Evolutionary conservation across 106 monocot species (phyloP).

Genomic region (Allium cepa): DNA sequence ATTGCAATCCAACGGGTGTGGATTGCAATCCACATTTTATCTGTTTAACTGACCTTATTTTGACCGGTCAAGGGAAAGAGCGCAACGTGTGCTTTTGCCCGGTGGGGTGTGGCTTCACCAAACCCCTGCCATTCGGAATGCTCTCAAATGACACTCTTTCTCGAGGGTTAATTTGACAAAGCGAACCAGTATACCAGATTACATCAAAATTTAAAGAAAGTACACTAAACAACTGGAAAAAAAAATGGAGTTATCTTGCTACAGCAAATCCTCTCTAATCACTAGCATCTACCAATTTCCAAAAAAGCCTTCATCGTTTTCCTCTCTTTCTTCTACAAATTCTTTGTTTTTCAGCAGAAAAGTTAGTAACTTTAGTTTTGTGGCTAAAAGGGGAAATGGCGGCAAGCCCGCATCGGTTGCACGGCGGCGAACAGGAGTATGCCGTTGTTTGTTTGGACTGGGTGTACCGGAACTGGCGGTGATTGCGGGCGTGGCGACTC

Average conservation of each 20-base stretch:
- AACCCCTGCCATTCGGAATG: too few species aligned
- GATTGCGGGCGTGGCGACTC: constrained; percentile 84
- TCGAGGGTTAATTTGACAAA: too few species aligned
- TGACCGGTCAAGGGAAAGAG: too few species aligned
- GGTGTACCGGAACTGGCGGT: constrained; percentile 90
- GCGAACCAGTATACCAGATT: too few species aligned
- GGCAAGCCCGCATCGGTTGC: constrained; percentile 7
- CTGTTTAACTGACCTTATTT: too few species aligned
- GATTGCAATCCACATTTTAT: too few species aligned
- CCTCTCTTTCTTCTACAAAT: constrained; percentile 13
- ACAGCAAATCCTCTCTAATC: constrained; percentile 12
- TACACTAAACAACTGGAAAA: neutral
- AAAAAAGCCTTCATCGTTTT: neutral
- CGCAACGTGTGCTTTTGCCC: too few species aligned
- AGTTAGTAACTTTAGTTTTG: neutral
- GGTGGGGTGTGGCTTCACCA: too few species aligned
- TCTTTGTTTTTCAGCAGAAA: constrained; percentile 9
- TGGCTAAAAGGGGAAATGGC: constrained; percentile 2
- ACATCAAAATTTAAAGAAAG: too few species aligned
- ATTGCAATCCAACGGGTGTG: too few species aligned
- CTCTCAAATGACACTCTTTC: too few species aligned
- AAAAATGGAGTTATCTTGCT: constrained; percentile 1
- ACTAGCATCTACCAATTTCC: neutral
- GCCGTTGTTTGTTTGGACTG: constrained; percentile 73
- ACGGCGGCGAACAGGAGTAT: constrained; percentile 18